Conservation (phyloP, 768 basidiomycete species). For the Mrakia frigida region DNA sequence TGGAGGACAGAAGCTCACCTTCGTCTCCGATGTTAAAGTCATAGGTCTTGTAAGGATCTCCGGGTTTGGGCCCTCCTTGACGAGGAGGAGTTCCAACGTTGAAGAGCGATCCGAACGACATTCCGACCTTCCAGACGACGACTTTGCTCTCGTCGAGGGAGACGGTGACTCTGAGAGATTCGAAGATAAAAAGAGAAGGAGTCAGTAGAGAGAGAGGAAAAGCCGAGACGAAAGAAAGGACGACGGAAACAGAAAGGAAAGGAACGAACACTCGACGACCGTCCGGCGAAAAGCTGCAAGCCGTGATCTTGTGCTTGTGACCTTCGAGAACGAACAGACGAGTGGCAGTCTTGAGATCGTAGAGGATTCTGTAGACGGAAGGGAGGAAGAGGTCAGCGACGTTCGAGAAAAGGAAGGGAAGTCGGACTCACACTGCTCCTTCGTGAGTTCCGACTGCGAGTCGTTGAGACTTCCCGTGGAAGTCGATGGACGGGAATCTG, state of each 20-base stretch:
- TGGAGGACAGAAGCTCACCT: conserved; percentile 51
- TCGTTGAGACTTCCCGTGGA: conserved; percentile 78
- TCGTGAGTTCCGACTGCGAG: conserved; percentile 90
- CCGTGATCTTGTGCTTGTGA: conserved; percentile 72
- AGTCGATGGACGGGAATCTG: conserved; percentile 90
- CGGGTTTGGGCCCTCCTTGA: conserved; percentile 66
- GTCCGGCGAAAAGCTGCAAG: conserved; percentile 88
- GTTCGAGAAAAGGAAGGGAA: background rate
- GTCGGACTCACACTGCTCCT: conserved; percentile 60
- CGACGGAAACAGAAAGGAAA: background rate
- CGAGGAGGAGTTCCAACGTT: conserved; percentile 80
- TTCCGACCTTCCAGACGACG: conserved; percentile 93
- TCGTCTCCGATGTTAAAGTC: conserved; percentile 78
- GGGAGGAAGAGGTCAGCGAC: background rate
- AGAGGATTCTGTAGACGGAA: conserved; percentile 58
- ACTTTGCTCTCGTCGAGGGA: conserved; percentile 79
- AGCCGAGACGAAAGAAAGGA: background rate
- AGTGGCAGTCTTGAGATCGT: conserved; percentile 92
- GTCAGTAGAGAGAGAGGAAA: background rate
- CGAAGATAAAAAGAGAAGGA: background rate
- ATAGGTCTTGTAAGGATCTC: conserved; percentile 80
- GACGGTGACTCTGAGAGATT: conserved; percentile 55
- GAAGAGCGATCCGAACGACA: conserved; percentile 82
- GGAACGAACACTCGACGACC: conserved; percentile 62
- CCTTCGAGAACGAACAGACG: conserved; percentile 91